Evolutionary conservation across 352 stramenopile genomes (phyloP).

Genomic region (Phytophthora macrochlamydospora): DNA sequence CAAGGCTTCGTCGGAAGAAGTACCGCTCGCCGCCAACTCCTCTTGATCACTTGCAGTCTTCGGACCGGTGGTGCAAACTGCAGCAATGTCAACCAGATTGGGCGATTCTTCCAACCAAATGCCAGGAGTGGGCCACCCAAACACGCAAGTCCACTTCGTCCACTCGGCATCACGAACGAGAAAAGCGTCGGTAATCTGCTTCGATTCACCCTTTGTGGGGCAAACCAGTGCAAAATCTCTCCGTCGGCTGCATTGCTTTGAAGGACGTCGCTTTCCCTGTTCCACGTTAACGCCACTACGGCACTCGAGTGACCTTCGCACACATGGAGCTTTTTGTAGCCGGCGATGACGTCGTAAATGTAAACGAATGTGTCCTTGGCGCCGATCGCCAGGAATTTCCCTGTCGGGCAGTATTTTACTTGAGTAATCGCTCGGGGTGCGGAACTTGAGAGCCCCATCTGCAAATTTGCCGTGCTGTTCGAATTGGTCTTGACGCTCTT

Average conservation of each 20-base stretch:
- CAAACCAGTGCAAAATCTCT: constrained; percentile 65
- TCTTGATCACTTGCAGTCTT: constrained; percentile 7
- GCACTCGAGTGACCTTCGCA: constrained; percentile 84
- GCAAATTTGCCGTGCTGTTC: constrained; percentile 19
- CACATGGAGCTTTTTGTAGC: constrained; percentile 65
- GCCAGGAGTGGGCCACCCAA: constrained; percentile 66
- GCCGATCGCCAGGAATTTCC: constrained; percentile 52
- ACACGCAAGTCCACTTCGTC: constrained; percentile 72
- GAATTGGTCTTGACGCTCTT: constrained; percentile 38
- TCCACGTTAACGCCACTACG: constrained; percentile 90
- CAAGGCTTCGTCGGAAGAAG: constrained; percentile 38
- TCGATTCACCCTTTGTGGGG: constrained; percentile 38
- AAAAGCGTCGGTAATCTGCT: constrained; percentile 72
- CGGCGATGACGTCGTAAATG: constrained; percentile 50
- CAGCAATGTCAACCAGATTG: constrained; percentile 56
- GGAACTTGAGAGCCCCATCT: constrained; percentile 6
- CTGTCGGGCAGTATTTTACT: constrained; percentile 63
- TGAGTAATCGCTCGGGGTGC: constrained; percentile 32
- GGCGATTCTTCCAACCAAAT: constrained; percentile 64
- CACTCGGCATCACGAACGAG: constrained; percentile 60
- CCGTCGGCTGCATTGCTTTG: constrained; percentile 79
- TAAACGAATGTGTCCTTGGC: constrained; percentile 72
- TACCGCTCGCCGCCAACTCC: not conserved
- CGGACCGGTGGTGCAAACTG: constrained; percentile 43
- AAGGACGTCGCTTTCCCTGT: constrained; percentile 73